Base-by-base conservation (phyloP, 257 asterid species). In the Solanum acaule region DNA sequence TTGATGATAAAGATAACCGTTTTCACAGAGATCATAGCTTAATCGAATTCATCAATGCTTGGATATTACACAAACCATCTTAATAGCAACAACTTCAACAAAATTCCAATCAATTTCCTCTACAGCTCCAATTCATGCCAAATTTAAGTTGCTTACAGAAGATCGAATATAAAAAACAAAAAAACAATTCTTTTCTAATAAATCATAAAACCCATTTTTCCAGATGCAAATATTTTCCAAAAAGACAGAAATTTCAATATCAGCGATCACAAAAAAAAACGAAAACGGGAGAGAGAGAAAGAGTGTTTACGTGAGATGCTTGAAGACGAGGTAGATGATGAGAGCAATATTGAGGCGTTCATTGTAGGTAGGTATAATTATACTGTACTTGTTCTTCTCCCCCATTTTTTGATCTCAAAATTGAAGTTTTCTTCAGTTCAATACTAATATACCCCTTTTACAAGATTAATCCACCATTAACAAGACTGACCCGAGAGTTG, bases 271-370 rank as follows among this genome's bases (percentile, higher is more conserved):
- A 75, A 76, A 73, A 75, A 38, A 5, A 75, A 77, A 76, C 3
- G 3, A 25, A 6, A 3, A 77, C 18, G 9, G 61, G 40, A 67
- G 44, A 68, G 4, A 25, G 76, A 42, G 27, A 87, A 78, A 44
- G 89, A 87, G 90, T 88, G 86, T 70, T 77, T 71, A 92, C 95
- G 92, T 56, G 70, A 97, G 95, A 91, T 97, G 99, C 93, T 97
- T 97, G 94, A 96, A 95, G 83, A 96, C 88, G 87, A 97, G 99
- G 93, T 94, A 97, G 90, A 94, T 89, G 86, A 96, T 88, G 86
- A 96, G 96, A 86, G 99, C 98, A 83, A 97, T 94, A 92, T 97
- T 97, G 93, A 96, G 99, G 88, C 99, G 97, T 90, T 97, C 99
- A 59, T 97, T 97, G 94, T 96, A 97, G 72, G 99, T 97, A 3